These are phyloP conservation scores for Fusarium pseudograminearum DNA, from an alignment of 2,329 filamentous ascomycete species.

Conservation along the genomic window DNA sequence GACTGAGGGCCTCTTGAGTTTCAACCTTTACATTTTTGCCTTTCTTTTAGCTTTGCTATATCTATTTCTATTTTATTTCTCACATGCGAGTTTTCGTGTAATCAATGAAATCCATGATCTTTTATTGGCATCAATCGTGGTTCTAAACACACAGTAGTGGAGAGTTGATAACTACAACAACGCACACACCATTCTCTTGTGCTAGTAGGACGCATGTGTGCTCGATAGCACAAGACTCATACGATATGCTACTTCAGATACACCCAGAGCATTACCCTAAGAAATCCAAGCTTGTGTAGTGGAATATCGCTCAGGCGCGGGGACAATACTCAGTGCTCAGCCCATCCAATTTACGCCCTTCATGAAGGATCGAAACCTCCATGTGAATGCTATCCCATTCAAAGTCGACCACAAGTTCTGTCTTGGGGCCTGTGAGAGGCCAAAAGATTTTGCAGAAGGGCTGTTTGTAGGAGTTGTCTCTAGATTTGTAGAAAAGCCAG, in stretches of 20 bases:
- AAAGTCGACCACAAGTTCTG: neutral
- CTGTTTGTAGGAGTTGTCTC: too few relatives aligned
- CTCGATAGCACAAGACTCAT: neutral
- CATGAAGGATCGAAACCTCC: neutral
- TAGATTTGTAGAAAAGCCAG: neutral
- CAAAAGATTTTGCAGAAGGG: neutral
- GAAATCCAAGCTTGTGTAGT: neutral
- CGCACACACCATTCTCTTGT: neutral
- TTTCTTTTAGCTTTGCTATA: too few relatives aligned
- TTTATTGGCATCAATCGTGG: neutral
- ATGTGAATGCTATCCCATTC: neutral
- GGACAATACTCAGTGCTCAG: fast-evolving
- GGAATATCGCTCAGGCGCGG: fast-evolving
- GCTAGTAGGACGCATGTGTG: neutral
- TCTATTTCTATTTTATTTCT: too few relatives aligned
- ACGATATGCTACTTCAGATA: neutral
- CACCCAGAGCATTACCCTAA: neutral
- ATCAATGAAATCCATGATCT: neutral
- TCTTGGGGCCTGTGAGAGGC: neutral
- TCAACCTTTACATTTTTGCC: neutral
- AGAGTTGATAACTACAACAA: neutral
- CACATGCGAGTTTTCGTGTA: neutral
- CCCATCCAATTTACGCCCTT: neutral
- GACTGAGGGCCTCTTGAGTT: neutral
- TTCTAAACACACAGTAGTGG: neutral